These are phyloP conservation scores for Lithohypha guttulata DNA, from an alignment of 2,329 filamentous ascomycete species.

Conservation along the genomic window DNA sequence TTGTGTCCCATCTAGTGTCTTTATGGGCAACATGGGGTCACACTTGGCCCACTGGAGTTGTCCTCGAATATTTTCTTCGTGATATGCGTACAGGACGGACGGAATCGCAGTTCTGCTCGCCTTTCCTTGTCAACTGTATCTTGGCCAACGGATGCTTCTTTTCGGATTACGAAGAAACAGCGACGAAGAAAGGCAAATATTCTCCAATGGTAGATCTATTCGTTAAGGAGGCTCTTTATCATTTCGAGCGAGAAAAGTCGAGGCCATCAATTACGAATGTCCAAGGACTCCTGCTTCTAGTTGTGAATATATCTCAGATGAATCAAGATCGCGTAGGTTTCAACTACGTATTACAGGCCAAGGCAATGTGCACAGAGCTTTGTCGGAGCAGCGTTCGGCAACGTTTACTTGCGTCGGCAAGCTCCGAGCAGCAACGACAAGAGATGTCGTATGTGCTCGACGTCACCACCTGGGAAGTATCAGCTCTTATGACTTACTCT, in stretches of 20 bases:
- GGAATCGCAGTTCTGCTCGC: conserved; percentile 24
- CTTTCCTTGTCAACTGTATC: conserved; percentile 28
- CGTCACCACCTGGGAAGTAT: background rate
- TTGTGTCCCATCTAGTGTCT: background rate
- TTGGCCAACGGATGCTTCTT: conserved; percentile 14
- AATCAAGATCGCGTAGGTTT: background rate
- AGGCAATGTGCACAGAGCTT: background rate
- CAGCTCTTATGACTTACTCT: no score
- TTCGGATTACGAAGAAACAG: conserved; percentile 1
- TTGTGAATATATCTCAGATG: background rate
- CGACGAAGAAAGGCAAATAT: background rate
- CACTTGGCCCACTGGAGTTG: background rate
- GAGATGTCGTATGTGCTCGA: background rate
- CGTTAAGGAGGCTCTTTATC: background rate
- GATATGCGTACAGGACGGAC: conserved; percentile 23
- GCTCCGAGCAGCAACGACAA: background rate
- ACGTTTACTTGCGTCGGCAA: background rate
- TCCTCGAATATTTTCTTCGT: conserved; percentile 18
- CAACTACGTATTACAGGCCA: background rate
- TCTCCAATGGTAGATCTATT: background rate
- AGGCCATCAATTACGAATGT: background rate
- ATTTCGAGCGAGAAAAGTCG: background rate
- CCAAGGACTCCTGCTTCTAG: background rate
- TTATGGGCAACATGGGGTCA: background rate
- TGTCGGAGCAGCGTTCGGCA: background rate